phyloP scores from a whole-genome alignment of 2,329 filamentous ascomycete genomes.

The Cytospora leucostoma region DNA sequence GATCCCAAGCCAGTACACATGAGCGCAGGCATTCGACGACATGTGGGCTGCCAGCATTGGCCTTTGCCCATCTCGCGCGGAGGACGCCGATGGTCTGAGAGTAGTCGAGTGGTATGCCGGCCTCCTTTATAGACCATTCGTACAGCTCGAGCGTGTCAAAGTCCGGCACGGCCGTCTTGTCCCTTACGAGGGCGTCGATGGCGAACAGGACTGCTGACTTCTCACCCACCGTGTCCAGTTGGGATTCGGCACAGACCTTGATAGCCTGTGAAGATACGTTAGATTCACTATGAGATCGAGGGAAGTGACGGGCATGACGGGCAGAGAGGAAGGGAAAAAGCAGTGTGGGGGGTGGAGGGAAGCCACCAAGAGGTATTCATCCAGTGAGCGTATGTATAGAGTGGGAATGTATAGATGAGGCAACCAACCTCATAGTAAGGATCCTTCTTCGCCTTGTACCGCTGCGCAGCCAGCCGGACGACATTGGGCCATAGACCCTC shows the following conservation, averaged over 20 bases:
- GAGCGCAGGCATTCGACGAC: slow-evolving; percentile 51
- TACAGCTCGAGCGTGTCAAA: slow-evolving; percentile 54
- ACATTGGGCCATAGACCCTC: slow-evolving; percentile 56
- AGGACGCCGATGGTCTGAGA: slow-evolving; percentile 52
- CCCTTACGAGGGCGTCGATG: slow-evolving; percentile 49
- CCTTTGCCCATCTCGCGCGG: slow-evolving; percentile 54
- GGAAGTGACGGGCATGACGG: not conserved
- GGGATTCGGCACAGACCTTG: slow-evolving; percentile 53
- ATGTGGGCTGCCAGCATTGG: slow-evolving; percentile 47
- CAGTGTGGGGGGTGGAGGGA: no score
- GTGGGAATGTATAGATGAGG: not conserved
- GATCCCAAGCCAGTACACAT: slow-evolving; percentile 57
- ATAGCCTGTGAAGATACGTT: slow-evolving; percentile 40
- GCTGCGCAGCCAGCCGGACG: slow-evolving; percentile 54
- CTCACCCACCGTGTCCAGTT: slow-evolving; percentile 51
- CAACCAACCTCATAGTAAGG: slow-evolving; percentile 56
- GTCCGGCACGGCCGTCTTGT: slow-evolving; percentile 50
- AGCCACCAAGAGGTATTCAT: no score
- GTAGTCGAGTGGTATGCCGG: slow-evolving; percentile 40
- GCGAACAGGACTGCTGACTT: slow-evolving; percentile 47
- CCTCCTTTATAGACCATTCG: slow-evolving; percentile 52
- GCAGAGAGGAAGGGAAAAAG: no score
- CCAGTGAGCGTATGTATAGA: not conserved
- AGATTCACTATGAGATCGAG: not conserved
- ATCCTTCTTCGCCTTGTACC: slow-evolving; percentile 51